Base-by-base conservation (phyloP, 352 stramenopile genomes). In the Phytophthora hibernalis region DNA sequence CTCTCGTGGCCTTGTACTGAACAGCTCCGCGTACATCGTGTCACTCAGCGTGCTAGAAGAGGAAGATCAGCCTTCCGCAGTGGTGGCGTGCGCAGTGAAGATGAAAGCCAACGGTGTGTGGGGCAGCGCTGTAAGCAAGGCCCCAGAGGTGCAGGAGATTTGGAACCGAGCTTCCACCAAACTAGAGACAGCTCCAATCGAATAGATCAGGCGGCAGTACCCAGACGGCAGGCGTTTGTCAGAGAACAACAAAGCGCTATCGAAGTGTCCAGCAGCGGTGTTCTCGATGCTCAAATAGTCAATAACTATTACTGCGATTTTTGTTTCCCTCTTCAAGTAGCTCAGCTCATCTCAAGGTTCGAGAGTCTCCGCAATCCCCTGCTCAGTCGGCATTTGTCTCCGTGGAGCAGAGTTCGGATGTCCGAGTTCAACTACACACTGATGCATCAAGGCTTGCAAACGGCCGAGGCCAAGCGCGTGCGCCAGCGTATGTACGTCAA, bases 401-500 rank as follows among this genome's bases (percentile, higher is more conserved):
- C 24, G 37, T 42, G n/a, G 26, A 44, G n/a, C 22, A 47, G 15
- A 68, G 22, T 30, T 50, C 51, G 6, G 16, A 60, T 64, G 65
- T 43, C 35, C 8, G 58, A 68, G 47, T 35, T 57, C 1, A 67
- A 63, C 21, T 42, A 38, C 49, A 54, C 42, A 10, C 12, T 37
- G 0, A 62, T 62, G 20, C 20, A 31, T 8, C 26, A 48, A 47
- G 37, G 21, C 21, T 22, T 53, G 51, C 55, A 69, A 28, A 28
- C 35, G 10, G 68, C 66, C 5, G 67, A 72, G 21, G 45, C 54
- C 20, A 76, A 62, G 44, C 78, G 83, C n/a, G 76, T 72, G 55
- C 77, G 80, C 9, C 82, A 92, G 63, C 80, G 81, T n/a, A 65
- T 82, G 59, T 74, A 90, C 56, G 83, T 90, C 35, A 79, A 74